These are phyloP conservation scores for Coemansia sp. DNA, from an alignment of 192 early-diverging fungal genomes.

Conservation along the genomic window DNA sequence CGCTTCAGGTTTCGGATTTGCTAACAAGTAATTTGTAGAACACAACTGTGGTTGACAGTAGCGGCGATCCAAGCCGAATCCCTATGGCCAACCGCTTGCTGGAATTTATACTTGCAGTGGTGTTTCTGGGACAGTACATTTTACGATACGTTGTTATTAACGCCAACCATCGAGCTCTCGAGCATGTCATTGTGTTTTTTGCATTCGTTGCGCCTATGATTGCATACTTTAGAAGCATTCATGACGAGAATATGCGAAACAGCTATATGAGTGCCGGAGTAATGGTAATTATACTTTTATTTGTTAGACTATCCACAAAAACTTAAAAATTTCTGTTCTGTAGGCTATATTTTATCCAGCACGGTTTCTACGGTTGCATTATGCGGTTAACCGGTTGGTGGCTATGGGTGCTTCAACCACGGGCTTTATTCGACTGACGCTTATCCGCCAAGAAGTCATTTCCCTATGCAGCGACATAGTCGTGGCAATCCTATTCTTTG, in stretches of 20 bases:
- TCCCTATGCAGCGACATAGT: constrained; percentile 42
- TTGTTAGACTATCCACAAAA: background rate
- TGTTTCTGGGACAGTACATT: constrained; percentile 38
- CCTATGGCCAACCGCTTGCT: constrained; percentile 18
- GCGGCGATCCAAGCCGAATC: constrained; percentile 29
- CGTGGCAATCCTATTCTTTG: constrained; percentile 39
- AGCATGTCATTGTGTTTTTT: constrained; percentile 43
- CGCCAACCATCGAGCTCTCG: constrained; percentile 29
- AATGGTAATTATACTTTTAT: constrained; percentile 29
- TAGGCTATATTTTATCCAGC: constrained; percentile 54
- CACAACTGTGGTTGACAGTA: constrained; percentile 31
- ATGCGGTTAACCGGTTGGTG: constrained; percentile 27
- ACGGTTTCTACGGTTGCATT: constrained; percentile 45
- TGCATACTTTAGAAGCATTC: constrained; percentile 32
- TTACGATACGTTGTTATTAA: constrained; percentile 44
- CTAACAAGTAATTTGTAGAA: constrained; percentile 20
- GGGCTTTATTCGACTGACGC: constrained; percentile 22
- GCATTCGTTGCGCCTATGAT: constrained; percentile 35
- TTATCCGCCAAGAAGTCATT: constrained; percentile 36
- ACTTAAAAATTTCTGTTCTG: background rate
- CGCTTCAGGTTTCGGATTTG: background rate
- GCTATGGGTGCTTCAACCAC: constrained; percentile 25
- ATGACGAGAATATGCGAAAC: constrained; percentile 17
- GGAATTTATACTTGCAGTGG: constrained; percentile 33
- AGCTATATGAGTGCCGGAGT: constrained; percentile 54